These are phyloP conservation scores for Metschnikowia similis DNA, from an alignment of 805 yeast species.

Conservation along the genomic window DNA sequence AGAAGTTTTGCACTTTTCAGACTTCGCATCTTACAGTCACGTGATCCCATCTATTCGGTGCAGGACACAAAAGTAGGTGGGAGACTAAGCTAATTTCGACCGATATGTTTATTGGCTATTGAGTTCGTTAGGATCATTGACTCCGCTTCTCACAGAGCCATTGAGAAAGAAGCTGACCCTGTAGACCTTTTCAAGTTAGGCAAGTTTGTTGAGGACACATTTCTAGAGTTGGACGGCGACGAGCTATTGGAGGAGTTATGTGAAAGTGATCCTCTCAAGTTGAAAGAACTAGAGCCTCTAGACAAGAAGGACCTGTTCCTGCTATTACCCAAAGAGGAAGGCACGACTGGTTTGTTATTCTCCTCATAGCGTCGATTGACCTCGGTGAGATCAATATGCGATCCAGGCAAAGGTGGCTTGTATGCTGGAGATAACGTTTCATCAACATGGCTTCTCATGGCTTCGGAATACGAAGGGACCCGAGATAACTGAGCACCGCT, in stretches of 20 bases:
- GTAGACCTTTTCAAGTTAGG: conserved; percentile 5
- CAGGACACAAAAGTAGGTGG: too few species aligned
- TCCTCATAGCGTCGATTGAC: conserved; percentile 28
- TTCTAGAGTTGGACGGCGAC: conserved; percentile 74
- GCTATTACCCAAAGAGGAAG: conserved; percentile 1
- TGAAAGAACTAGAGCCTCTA: conserved; percentile 24
- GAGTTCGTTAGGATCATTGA: not conserved
- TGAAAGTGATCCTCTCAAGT: conserved; percentile 19
- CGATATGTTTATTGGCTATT: too few species aligned
- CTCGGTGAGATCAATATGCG: conserved; percentile 32
- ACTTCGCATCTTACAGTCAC: conserved; percentile 1
- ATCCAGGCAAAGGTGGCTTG: conserved; percentile 46
- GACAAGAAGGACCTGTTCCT: conserved; percentile 21
- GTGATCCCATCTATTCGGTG: not conserved
- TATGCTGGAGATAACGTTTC: conserved; percentile 71
- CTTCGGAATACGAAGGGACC: conserved; percentile 84
- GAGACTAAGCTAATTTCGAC: too few species aligned
- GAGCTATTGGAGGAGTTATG: conserved; percentile 25
- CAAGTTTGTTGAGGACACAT: conserved; percentile 47
- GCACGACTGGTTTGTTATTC: conserved; percentile 1
- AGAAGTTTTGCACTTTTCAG: not conserved
- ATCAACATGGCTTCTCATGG: conserved; percentile 52
- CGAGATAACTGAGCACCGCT: conserved; percentile 31
- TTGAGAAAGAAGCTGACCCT: conserved; percentile 14
- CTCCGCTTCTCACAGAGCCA: conserved; percentile 6